Base-by-base conservation (phyloP, 2,329 filamentous ascomycete species). In the Microsporum ferrugineum region DNA sequence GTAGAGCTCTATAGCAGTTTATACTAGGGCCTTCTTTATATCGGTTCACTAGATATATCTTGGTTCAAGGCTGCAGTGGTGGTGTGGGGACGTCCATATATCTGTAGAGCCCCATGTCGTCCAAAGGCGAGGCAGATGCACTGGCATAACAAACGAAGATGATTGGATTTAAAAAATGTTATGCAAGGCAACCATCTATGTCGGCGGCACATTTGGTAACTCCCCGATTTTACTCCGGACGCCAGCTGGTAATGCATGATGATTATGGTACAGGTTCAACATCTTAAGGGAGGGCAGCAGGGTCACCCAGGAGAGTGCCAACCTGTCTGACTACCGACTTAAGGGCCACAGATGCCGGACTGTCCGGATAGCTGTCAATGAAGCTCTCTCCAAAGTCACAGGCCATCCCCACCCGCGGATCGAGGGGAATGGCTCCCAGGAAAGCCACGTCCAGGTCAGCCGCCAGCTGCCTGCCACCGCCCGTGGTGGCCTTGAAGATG, bases 321-420 rank as follows among this genome's bases (percentile, higher is more conserved):
- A 96, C 80, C 56, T 83, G 82, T 68, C 82, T 84, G 39, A 99
- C 91, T 7, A 99, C 91, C 39, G 80, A 79, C 75, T 84, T 87
- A 63, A 99, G 83, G 2, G 92, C 91, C 66, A 81, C 78, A 69
- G 90, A 95, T 1, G 94, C 91, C 38, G 94, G 92, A 66, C 90
- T 96, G 68, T 97, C 91, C 0, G 92, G 90, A 73, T 90, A 99
- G 29, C 85, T 87, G 70, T 97, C 91, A 70, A 97, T 88, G 75
- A 95, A 99, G 74, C 91, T 96, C 82, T 99, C 94, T 3, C 95
- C 94, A 73, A 89, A 96, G 73, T 99, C 94, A 70, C 92, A 96
- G 2, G 91, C 88, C 88, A 96, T 95, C 6, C 94, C 89, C 66
- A 99, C 96, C 64, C 92, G 80, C 2, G 94, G 92, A 70, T 99